These are phyloP conservation scores for Chrysopogon serrulatus DNA, from an alignment of 176 grass and related monocot species.

Conservation along the genomic window DNA sequence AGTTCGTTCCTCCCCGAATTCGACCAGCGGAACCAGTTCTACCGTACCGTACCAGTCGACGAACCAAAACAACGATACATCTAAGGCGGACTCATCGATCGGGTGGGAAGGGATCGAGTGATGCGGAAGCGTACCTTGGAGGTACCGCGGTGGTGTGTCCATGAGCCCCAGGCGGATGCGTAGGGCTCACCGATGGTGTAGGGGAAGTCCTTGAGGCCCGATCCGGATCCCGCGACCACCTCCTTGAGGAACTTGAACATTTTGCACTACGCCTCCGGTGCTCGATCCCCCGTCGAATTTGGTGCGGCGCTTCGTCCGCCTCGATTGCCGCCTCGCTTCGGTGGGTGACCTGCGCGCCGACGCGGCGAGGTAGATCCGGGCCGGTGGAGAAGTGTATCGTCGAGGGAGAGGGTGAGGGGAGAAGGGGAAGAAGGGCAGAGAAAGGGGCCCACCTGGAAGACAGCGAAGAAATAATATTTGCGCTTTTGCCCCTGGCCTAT, in stretches of 20 bases:
- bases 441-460: conserved; percentile 31
- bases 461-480: conserved; percentile 8
- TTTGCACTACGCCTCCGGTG: conserved; percentile 15
- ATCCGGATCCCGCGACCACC: conserved; percentile 95
- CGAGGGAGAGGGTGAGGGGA: not conserved
- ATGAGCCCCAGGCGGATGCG: conserved; percentile 83
- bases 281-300: not conserved
- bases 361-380: conserved; percentile 53
- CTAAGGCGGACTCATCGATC: conserved; percentile 6
- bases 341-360: conserved; percentile 17
- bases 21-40: not conserved
- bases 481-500: conserved; percentile 2
- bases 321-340: conserved; percentile 14
- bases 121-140: conserved; percentile 54
- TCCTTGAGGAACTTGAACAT: conserved; percentile 99
- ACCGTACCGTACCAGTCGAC: not conserved
- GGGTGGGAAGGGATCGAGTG: not conserved
- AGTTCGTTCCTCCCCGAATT: not conserved
- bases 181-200: conserved; percentile 95
- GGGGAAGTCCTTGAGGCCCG: conserved; percentile 90
- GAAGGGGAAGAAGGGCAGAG: not conserved
- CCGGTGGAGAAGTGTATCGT: conserved; percentile 7
- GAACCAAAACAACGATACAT: not conserved
- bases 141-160: conserved; percentile 84
- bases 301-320: not conserved